Evolutionary conservation across 2,329 filamentous ascomycete genomes (phyloP), one percentile per base, ranked within the genome.

Genomic region (Trichoderma brevicompactum): DNA sequence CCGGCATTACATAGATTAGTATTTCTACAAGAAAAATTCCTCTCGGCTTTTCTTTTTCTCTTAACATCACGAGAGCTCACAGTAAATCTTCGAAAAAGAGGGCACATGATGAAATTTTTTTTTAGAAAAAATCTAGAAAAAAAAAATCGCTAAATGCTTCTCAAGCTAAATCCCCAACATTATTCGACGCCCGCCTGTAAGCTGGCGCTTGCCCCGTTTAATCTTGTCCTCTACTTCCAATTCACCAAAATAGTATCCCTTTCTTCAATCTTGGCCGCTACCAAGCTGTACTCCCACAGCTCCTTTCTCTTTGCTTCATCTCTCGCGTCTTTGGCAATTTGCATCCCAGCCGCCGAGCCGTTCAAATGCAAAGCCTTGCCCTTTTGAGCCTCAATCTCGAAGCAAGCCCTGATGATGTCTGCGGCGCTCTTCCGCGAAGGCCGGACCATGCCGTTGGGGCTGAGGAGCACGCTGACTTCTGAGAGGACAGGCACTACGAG

Each of bases 361-460:
- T 79, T 74, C 17, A 78, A 67, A 65, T 79, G 78, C 32, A 76
- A 50, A 19, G 68, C 64, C 64, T 73, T 74, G 9, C 72, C 76
- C n/a, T 63, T 68, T 34, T 72, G 68, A 12, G 66, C 63, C 9
- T 73, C 64, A 46, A 69, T 65, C 19, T 76, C 70, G 58, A 78
- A 77, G 50, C 72, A 73, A 23, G 77, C 72, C 5, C 68, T 66
- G 23, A 77, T 46, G 36, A 72, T 69, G 67, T 79, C 74, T 7
- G 54, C 68, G 4, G 76, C 77, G 40, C 76, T 77, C 70, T 75
- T 77, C 69, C 69, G 69, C 36, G 69, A 2, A 3, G 76, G 71
- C 5, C 76, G 70, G 7, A 75, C 50, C 1, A 67, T 43, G 0
- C 74, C 75, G 38, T 79, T 79, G 0, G 77, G 72, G 7, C 53